Percentiles rank a stretch among this genome's conserved stretches.
phyloP scores from a whole-genome alignment of 257 asterid genomes.

The Hygrophila difformis region DNA sequence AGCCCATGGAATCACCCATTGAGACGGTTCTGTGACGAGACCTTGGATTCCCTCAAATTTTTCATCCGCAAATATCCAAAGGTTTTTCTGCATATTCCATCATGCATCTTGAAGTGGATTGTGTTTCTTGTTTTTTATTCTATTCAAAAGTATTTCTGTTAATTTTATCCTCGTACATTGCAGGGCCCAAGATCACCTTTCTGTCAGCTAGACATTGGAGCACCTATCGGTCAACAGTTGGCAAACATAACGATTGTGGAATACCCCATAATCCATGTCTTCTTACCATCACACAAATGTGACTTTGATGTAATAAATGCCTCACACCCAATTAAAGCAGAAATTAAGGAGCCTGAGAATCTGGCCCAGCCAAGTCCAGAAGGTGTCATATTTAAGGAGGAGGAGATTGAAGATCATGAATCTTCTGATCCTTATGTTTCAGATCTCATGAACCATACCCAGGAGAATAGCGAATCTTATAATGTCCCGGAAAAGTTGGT shows the following conservation, averaged over 20 bases:
- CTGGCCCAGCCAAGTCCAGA: slow-evolving; percentile 23
- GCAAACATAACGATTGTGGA: slow-evolving; percentile 53
- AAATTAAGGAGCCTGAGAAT: slow-evolving; percentile 22
- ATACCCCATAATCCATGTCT: slow-evolving; percentile 74
- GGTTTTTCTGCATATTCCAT: slow-evolving; percentile 30
- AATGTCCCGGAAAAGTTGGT: slow-evolving; percentile 9
- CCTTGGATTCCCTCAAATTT: slow-evolving; percentile 57
- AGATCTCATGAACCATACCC: slow-evolving; percentile 29
- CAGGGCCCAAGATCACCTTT: slow-evolving; percentile 66
- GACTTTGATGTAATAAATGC: slow-evolving; percentile 52
- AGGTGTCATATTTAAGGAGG: slow-evolving; percentile 66
- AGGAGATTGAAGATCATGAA: slow-evolving; percentile 50
- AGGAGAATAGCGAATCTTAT: slow-evolving; percentile 12
- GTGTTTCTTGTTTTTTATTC: not conserved
- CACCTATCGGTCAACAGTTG: slow-evolving; percentile 57
- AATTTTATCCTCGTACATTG: slow-evolving; percentile 4
- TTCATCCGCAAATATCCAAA: slow-evolving; percentile 65
- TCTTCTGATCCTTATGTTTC: slow-evolving; percentile 34
- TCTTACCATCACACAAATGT: slow-evolving; percentile 56
- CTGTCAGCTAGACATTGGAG: slow-evolving; percentile 36
- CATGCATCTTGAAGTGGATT: too few relatives aligned
- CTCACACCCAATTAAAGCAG: slow-evolving; percentile 19
- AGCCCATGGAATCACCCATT: slow-evolving; percentile 77
- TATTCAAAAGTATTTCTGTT: too few relatives aligned
- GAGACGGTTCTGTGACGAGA: slow-evolving; percentile 52